These are phyloP conservation scores for Dryadomyces sulphureus DNA, from an alignment of 2,329 filamentous ascomycete species.

Conservation along the genomic window DNA sequence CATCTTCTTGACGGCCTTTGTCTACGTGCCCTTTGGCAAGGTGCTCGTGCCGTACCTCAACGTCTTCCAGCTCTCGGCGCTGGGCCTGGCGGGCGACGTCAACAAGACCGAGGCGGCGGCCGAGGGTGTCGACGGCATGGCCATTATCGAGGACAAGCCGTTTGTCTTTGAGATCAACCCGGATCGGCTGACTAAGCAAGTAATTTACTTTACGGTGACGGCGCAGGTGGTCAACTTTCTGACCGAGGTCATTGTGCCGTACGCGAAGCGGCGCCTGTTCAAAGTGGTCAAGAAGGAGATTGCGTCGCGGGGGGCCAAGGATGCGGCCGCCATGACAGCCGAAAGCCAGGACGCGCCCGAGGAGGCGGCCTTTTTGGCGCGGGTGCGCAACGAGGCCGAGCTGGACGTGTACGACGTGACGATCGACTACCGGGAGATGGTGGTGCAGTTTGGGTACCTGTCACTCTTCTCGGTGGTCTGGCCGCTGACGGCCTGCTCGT, in stretches of 20 bases:
- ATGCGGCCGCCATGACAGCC: constrained; percentile 19
- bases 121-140: constrained; percentile 12
- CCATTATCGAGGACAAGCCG: constrained; percentile 15
- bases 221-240: constrained; percentile 80
- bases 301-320: constrained; percentile 32
- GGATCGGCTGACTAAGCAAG: constrained; percentile 69
- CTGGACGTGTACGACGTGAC: constrained; percentile 81
- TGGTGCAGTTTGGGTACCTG: constrained; percentile 74
- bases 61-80: constrained; percentile 61
- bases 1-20: constrained; percentile 61
- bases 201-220: constrained; percentile 92
- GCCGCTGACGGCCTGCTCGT: constrained; percentile 81
- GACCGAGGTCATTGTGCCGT: constrained; percentile 74
- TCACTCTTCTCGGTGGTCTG: constrained; percentile 86
- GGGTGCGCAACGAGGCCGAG: constrained; percentile 71
- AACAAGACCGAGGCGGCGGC: constrained; percentile 36
- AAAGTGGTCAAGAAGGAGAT: constrained; percentile 58
- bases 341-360: constrained; percentile 53
- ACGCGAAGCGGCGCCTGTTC: constrained; percentile 63
- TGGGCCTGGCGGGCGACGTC: constrained; percentile 60
- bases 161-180: constrained; percentile 66
- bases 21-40: constrained; percentile 73
- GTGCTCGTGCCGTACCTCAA: constrained; percentile 75
- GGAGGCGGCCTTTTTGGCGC: constrained; percentile 64
- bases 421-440: constrained; percentile 84